Conservation (phyloP, 352 stramenopile genomes). For the Pythium coloratum region DNA sequence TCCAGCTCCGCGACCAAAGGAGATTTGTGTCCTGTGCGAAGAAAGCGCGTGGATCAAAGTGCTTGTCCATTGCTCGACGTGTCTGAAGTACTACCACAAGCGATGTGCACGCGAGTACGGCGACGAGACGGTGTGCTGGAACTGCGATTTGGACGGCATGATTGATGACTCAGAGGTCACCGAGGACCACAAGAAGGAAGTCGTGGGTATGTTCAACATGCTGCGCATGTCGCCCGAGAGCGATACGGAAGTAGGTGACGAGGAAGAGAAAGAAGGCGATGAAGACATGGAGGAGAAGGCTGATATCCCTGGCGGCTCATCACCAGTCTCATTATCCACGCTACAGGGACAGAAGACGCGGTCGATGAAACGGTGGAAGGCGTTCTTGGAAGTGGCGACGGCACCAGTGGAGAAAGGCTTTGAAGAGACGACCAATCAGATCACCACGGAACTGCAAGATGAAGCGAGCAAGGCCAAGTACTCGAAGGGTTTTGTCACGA, state of each 20-base stretch:
- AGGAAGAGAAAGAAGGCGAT: constrained; percentile 15
- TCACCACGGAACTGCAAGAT: constrained; percentile 48
- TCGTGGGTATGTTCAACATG: constrained; percentile 44
- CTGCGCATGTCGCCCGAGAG: constrained; percentile 35
- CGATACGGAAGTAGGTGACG: constrained; percentile 19
- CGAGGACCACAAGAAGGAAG: constrained; percentile 43
- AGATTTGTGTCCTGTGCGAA: constrained; percentile 64
- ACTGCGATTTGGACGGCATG: constrained; percentile 69
- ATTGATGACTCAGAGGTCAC: constrained; percentile 80
- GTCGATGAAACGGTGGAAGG: constrained; percentile 51
- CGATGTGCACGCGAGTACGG: constrained; percentile 70
- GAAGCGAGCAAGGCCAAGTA: constrained; percentile 43
- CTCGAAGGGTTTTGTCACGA: constrained; percentile 57
- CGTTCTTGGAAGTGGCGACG: constrained; percentile 65
- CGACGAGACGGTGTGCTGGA: constrained; percentile 71
- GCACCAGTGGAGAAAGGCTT: constrained; percentile 47
- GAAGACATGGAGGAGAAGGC: constrained; percentile 6
- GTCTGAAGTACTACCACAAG: constrained; percentile 71
- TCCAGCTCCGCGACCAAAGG: constrained; percentile 32
- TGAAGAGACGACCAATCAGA: constrained; percentile 46
- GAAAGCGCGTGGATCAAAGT: constrained; percentile 37
- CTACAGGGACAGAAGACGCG: constrained; percentile 7
- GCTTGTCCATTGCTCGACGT: constrained; percentile 46
- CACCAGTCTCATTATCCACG: background rate
- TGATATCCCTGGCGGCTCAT: constrained; percentile 13